Evolutionary conservation across 1,139 yeast genomes (phyloP), one percentile per base, ranked within the genome.

Genomic region (Ogataea hybrid): DNA sequence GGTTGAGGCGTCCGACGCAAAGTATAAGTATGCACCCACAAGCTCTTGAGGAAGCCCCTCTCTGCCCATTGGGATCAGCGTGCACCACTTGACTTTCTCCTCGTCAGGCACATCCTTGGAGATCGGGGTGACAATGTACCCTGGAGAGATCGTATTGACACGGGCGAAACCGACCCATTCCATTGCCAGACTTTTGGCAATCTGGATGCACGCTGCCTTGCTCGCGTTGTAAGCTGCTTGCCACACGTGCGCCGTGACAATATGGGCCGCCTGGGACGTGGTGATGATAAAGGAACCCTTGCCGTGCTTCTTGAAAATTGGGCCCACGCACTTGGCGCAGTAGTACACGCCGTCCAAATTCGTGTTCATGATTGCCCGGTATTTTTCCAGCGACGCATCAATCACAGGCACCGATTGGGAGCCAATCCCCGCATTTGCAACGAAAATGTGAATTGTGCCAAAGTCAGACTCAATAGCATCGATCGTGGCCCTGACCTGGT

Each of bases 141-240:
- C 95, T 20, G 95, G 96, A 11, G 92, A 82, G 37, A 87, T 68
- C 25, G 87, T 70, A 69, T 86, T 86, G 43, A 83, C 92, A 58
- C 95, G 77, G n/a, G 95, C 95, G 61, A 85, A 86, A 3, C 81
- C 84, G 17, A 92, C 83, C 90, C 92, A 87, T 66, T 87, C 96
- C 35, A 87, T 83, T 7, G 95, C 95, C 51, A 87, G 73, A 2
- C 94, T 84, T 61, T 74, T 80, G 39, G 84, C 77, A 54, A 87
- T 71, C 65, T 88, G 96, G 39, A 82, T 65, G 21, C 83, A 78
- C 5, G 81, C 95, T 31, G 96, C 95, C 72, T 87, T 87, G 50
- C 90, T 88, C 12, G 92, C 89, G 62, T 87, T 88, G 71, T 88
- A 88, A 39, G 90, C 84, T 35, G 94, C 85, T 65, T 87, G 96